Base-by-base conservation (phyloP, 768 basidiomycete genomes). In the Phlebiopsis gigantea region DNA sequence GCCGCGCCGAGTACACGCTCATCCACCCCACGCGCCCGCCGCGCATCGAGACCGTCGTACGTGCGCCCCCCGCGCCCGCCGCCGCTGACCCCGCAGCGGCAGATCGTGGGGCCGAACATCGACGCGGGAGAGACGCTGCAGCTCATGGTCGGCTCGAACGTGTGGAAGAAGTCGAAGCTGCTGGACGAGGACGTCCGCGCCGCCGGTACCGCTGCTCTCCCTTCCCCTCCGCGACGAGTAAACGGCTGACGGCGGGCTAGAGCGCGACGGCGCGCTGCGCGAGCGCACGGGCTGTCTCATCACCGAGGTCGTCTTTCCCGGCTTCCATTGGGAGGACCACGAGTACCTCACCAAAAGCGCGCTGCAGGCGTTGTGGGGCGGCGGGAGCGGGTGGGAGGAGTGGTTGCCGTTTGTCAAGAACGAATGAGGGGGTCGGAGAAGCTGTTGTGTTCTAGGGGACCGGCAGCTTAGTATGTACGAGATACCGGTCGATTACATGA, bases 241-340 rank as follows among this genome's bases (percentile, higher is more conserved):
- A n/a, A 29, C 41, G 42, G 69, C n/a, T 15, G 4, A 19, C 25
- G n/a, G 21, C 34, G 34, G 19, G 6, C 19, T 39, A 55, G 58
- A 73, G 48, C 61, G 71, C 26, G 71, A 66, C 2, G 56, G 63
- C 6, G 70, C 72, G 47, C 66, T 73, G 42, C 66, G 68, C 56
- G 67, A 73, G 31, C 56, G 62, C n/a, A 69, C 70, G 0, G 77
- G 81, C 4, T 82, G 80, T 59, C 66, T 85, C 54, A 81, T 85
- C 60, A 79, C 77, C 17, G 81, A 84, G 68, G 76, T 84, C 4
- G 80, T 83, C n/a, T 75, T 81, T 10, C 81, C 82, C 0, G 80
- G 79, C 2, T 81, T 81, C 61, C 63, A 73, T 34, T 81, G 77
- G 77, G 75, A 77, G 51, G 81, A 81, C 60, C 81, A 82, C 59